Percentiles rank a stretch among this genome's conserved stretches.
These are phyloP conservation scores for Claviceps maximensis DNA, from an alignment of 2,329 filamentous ascomycete species.

Conservation along the genomic window DNA sequence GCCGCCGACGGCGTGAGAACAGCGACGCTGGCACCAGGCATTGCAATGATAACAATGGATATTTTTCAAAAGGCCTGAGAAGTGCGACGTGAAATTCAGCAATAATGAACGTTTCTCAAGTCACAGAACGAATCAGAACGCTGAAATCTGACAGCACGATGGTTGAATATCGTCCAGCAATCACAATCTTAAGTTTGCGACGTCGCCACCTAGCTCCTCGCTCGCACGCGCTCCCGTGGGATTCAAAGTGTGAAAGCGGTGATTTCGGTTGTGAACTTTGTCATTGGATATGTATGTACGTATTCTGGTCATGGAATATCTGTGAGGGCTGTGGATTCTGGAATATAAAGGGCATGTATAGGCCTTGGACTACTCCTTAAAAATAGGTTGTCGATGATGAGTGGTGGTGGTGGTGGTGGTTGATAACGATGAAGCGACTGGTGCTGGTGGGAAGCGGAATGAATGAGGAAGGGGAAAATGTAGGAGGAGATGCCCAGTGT, in stretches of 20 bases:
- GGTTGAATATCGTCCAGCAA: slow-evolving; percentile 43
- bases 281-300: slow-evolving; percentile 35
- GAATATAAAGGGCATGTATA: slow-evolving; percentile 16
- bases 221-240: slow-evolving; percentile 53
- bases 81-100: slow-evolving; percentile 12
- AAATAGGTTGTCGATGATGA: slow-evolving; percentile 14
- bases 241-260: slow-evolving; percentile 56
- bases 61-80: slow-evolving; percentile 10
- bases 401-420: slow-evolving; percentile 11
- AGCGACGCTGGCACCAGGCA: slow-evolving; percentile 60
- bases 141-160: slow-evolving; percentile 33
- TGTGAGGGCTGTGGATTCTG: slow-evolving; percentile 16
- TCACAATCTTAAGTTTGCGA: slow-evolving; percentile 14
- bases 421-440: slow-evolving; percentile 9
- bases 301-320: slow-evolving; percentile 29
- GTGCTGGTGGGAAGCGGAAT: slow-evolving; percentile 7
- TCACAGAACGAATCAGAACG: slow-evolving; percentile 13
- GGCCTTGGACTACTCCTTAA: slow-evolving; percentile 14
- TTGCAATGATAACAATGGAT: slow-evolving; percentile 33
- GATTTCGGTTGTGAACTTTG: slow-evolving; percentile 34
- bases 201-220: slow-evolving; percentile 33
- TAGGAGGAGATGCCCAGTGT: slow-evolving; percentile 10
- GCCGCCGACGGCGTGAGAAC: slow-evolving; percentile 49
- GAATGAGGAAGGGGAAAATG: slow-evolving; percentile 14
- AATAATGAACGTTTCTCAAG: slow-evolving; percentile 5